Evolutionary conservation across 2,329 filamentous ascomycete genomes (phyloP).

Genomic region (Cyphellophora attinorum): DNA sequence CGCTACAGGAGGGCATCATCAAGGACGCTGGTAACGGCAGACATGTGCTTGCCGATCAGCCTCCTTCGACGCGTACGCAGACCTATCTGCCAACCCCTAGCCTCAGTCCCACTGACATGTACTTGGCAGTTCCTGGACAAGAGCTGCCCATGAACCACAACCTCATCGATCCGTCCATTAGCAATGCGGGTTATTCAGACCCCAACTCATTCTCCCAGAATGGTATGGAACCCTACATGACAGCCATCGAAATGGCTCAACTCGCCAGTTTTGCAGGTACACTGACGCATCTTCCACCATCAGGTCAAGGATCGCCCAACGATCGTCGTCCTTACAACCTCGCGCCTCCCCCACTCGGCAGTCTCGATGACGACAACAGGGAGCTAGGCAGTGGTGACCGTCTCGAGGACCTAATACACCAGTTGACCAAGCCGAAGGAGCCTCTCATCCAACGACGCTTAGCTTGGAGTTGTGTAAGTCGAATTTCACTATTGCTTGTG

Average conservation of each 20-base stretch:
- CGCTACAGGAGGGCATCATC: constrained; percentile 25
- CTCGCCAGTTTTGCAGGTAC: background rate
- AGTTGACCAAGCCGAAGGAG: constrained; percentile 18
- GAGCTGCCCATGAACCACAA: background rate
- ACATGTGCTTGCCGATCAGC: constrained; percentile 18
- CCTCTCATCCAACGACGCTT: constrained; percentile 17
- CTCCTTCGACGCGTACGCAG: constrained; percentile 11
- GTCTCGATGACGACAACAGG: constrained; percentile 4
- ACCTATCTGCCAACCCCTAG: constrained; percentile 8
- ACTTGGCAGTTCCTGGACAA: background rate
- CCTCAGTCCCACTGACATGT: background rate
- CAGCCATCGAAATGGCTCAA: background rate
- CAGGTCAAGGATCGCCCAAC: constrained; percentile 1
- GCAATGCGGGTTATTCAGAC: background rate
- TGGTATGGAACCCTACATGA: background rate
- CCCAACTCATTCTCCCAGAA: background rate
- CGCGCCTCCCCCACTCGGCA: constrained; percentile 13
- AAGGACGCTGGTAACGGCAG: constrained; percentile 17
- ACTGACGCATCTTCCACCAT: background rate
- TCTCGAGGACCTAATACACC: constrained; percentile 19
- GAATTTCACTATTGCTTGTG: background rate
- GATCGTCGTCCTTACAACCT: constrained; percentile 16
- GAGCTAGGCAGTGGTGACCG: constrained; percentile 10
- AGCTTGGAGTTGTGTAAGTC: constrained; percentile 19
- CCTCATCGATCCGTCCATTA: constrained; percentile 2